Evolutionary conservation across 352 stramenopile species (phyloP).

Genomic region (Phytophthora macrochlamydospora): DNA sequence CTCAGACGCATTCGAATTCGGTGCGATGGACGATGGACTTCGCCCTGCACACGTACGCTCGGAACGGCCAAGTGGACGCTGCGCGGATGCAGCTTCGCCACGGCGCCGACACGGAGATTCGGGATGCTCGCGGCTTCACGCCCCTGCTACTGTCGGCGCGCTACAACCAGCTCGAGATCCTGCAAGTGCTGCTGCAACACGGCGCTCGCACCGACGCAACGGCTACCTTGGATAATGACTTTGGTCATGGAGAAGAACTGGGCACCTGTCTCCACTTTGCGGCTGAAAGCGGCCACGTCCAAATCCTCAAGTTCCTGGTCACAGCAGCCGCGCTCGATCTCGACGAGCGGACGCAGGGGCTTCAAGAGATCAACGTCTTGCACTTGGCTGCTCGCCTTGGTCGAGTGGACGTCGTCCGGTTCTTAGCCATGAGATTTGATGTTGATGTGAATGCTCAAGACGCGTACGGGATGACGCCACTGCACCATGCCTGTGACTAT

Average conservation of each 20-base stretch:
- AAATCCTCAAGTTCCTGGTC: constrained; percentile 36
- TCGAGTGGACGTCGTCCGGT: constrained; percentile 27
- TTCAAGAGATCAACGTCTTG: constrained; percentile 27
- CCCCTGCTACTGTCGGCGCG: constrained; percentile 37
- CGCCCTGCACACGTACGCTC: constrained; percentile 45
- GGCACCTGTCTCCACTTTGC: constrained; percentile 29
- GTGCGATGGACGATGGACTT: constrained; percentile 28
- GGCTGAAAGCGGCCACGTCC: constrained; percentile 22
- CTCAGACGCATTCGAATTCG: too few relatives aligned
- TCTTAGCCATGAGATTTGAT: constrained; percentile 28
- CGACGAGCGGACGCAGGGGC: constrained; percentile 13
- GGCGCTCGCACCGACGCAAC: constrained; percentile 28
- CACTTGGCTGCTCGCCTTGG: constrained; percentile 41
- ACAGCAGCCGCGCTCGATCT: constrained; percentile 29
- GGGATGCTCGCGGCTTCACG: constrained; percentile 33
- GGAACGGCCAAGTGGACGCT: constrained; percentile 29
- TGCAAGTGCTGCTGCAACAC: constrained; percentile 40
- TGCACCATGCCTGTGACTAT: constrained; percentile 46
- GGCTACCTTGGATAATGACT: constrained; percentile 14
- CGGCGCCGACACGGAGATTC: constrained; percentile 34
- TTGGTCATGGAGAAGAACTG: constrained; percentile 9
- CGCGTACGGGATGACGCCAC: constrained; percentile 40
- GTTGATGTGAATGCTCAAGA: constrained; percentile 33
- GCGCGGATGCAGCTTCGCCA: constrained; percentile 35
- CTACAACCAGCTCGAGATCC: constrained; percentile 36